Evolutionary conservation across 768 basidiomycete species (phyloP).

Genomic region (Lentinula sp.): DNA sequence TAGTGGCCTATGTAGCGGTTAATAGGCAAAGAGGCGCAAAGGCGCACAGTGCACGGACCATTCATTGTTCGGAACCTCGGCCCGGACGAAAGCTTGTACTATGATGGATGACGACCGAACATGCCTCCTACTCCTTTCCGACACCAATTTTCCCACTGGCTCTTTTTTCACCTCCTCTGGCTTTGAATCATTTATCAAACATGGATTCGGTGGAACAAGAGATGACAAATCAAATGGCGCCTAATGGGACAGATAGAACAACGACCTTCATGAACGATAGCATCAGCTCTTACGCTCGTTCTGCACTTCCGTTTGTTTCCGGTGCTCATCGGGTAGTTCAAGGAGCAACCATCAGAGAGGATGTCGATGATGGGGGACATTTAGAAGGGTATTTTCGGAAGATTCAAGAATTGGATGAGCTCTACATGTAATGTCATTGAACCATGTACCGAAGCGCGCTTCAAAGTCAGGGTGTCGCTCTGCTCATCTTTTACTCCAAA

Average conservation of each 20-base stretch:
- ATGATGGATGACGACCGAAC: slow-evolving; percentile 40
- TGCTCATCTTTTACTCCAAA: slow-evolving; percentile 85
- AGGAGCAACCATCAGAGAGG: neutral
- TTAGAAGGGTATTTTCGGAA: slow-evolving; percentile 25
- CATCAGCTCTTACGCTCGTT: slow-evolving; percentile 70
- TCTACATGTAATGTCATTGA: slow-evolving; percentile 84
- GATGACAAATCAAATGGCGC: neutral
- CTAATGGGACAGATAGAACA: slow-evolving; percentile 28
- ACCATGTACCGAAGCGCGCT: slow-evolving; percentile 83
- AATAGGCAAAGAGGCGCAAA: too few relatives aligned
- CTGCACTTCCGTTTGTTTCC: slow-evolving; percentile 73
- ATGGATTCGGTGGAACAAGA: slow-evolving; percentile 53
- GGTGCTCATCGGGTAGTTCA: slow-evolving; percentile 52
- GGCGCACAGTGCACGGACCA: too few relatives aligned
- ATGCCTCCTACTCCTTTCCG: slow-evolving; percentile 73
- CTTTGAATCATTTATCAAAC: slow-evolving; percentile 83
- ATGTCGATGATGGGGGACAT: neutral
- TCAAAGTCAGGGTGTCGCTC: slow-evolving; percentile 89
- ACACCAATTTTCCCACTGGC: slow-evolving; percentile 95
- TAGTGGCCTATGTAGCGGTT: too few relatives aligned
- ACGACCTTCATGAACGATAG: slow-evolving; percentile 65
- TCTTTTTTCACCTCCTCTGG: slow-evolving; percentile 95
- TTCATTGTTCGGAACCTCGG: too few relatives aligned
- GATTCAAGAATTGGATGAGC: slow-evolving; percentile 57
- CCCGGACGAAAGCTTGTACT: neutral